These are phyloP conservation scores for Canariomyces notabilis DNA, from an alignment of 2,329 filamentous ascomycete genomes.

Conservation along the genomic window DNA sequence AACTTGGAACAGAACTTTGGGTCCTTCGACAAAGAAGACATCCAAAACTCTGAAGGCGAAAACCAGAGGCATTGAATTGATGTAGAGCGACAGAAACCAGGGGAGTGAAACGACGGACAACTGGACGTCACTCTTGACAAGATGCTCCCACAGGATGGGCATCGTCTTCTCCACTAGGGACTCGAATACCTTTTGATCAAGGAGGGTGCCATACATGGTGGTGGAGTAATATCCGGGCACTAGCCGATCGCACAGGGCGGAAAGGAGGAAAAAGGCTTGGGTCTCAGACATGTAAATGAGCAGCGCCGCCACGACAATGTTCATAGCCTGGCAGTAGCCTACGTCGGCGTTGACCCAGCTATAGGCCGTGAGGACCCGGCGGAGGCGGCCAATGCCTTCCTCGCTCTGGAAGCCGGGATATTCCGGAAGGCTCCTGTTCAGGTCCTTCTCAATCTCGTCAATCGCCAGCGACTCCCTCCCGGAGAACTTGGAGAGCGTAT, in stretches of 20 bases:
- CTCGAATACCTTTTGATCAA: conserved; percentile 97
- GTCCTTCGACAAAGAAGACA: conserved; percentile 96
- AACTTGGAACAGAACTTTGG: conserved; percentile 95
- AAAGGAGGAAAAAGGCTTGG: conserved; percentile 92
- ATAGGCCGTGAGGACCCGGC: conserved; percentile 90
- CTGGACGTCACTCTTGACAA: conserved; percentile 95
- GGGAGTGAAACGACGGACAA: conserved; percentile 94
- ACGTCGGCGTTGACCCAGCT: conserved; percentile 96
- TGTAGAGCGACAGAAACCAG: conserved; percentile 97
- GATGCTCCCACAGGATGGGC: conserved; percentile 96
- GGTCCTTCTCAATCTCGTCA: conserved; percentile 97
- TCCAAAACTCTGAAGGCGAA: conserved; percentile 96
- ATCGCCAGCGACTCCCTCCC: conserved; percentile 90
- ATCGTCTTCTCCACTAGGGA: conserved; percentile 98
- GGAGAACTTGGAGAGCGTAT: conserved; percentile 77
- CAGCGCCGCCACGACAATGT: conserved; percentile 96
- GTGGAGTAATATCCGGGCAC: conserved; percentile 96
- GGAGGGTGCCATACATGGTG: conserved; percentile 96
- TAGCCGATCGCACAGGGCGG: conserved; percentile 83
- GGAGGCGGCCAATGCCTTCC: conserved; percentile 84
- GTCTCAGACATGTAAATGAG: conserved; percentile 97
- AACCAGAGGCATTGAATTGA: conserved; percentile 98
- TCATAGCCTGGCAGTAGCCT: conserved; percentile 99
- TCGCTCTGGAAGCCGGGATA: conserved; percentile 97
- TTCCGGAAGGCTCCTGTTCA: conserved; percentile 93